Evolutionary conservation across 163 green algal species (phyloP).

Genomic region (Scenedesmus sp.): DNA sequence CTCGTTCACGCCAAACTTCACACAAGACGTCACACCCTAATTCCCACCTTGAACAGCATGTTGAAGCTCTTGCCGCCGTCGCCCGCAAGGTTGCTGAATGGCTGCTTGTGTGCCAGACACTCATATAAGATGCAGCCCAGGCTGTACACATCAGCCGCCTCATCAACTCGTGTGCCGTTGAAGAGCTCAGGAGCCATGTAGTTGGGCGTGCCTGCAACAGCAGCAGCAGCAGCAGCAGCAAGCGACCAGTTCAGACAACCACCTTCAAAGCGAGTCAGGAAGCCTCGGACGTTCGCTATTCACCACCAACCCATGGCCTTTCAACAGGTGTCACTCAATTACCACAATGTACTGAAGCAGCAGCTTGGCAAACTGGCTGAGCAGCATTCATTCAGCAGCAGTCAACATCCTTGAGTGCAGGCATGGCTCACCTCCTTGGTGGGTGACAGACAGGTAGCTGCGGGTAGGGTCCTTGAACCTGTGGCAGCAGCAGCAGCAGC

Average conservation of each 20-base stretch:
- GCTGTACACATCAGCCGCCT: slow-evolving; percentile 88
- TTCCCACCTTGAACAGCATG: slow-evolving; percentile 57
- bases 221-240: neutral
- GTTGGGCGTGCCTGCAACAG: slow-evolving; percentile 59
- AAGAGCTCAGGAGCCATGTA: slow-evolving; percentile 82
- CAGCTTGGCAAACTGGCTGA: too few species aligned
- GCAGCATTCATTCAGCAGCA: neutral
- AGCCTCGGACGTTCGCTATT: too few species aligned
- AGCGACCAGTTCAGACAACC: too few species aligned
- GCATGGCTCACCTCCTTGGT: slow-evolving; percentile 57
- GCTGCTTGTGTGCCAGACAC: slow-evolving; percentile 71
- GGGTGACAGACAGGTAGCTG: slow-evolving; percentile 72
- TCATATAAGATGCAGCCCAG: slow-evolving; percentile 91
- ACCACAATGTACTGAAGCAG: too few species aligned
- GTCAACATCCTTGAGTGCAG: neutral
- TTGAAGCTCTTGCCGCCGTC: slow-evolving; percentile 51
- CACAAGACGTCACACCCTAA: neutral
- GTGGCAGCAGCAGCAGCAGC: neutral
- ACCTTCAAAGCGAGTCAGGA: too few species aligned
- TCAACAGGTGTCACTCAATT: too few species aligned
- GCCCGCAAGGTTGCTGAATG: slow-evolving; percentile 68
- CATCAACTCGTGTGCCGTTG: slow-evolving; percentile 71
- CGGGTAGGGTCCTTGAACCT: slow-evolving; percentile 69
- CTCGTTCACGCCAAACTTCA: neutral
- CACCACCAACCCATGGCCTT: too few species aligned